phyloP scores from a whole-genome alignment of 2,329 filamentous ascomycete species.

The Sporothrix pseudoabietina region DNA sequence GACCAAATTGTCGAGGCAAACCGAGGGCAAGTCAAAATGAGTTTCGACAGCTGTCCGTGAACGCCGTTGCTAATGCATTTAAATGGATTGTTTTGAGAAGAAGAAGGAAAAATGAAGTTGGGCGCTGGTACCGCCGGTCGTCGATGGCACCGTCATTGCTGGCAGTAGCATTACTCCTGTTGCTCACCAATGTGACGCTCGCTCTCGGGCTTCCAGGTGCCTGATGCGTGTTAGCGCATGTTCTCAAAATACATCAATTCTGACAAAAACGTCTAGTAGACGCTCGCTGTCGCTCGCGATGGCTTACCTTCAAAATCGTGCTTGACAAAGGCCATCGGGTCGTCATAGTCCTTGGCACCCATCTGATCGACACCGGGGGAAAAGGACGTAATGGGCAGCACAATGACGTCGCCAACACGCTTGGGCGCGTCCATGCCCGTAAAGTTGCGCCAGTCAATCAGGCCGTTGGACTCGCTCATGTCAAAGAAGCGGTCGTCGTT shows the following conservation, averaged over 20 bases:
- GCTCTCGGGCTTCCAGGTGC: slow-evolving; percentile 74
- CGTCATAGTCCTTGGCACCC: slow-evolving; percentile 82
- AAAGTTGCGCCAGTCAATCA: slow-evolving; percentile 85
- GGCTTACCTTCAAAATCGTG: slow-evolving; percentile 88
- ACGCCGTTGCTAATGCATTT: slow-evolving; percentile 23
- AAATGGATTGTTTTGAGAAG: background rate
- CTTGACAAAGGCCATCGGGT: slow-evolving; percentile 96
- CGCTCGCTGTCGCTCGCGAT: slow-evolving; percentile 27
- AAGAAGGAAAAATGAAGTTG: background rate
- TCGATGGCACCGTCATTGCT: background rate
- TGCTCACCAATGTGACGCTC: slow-evolving; percentile 68
- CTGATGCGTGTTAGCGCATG: slow-evolving; percentile 45
- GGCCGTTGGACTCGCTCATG: slow-evolving; percentile 67
- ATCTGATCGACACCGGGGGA: slow-evolving; percentile 93
- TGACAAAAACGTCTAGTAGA: background rate
- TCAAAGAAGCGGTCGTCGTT: slow-evolving; percentile 90
- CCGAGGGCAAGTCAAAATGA: background rate
- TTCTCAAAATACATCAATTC: background rate
- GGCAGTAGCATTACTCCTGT: slow-evolving; percentile 34
- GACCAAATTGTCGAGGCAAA: background rate
- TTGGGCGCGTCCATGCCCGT: slow-evolving; percentile 81
- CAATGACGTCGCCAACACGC: slow-evolving; percentile 89
- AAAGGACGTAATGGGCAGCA: slow-evolving; percentile 95
- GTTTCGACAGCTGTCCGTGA: background rate
- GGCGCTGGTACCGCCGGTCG: background rate